Percentiles rank a stretch among this genome's conserved stretches.
These are phyloP conservation scores for Plantago elongata DNA, from an alignment of 257 asterid genomes.

Conservation along the genomic window DNA sequence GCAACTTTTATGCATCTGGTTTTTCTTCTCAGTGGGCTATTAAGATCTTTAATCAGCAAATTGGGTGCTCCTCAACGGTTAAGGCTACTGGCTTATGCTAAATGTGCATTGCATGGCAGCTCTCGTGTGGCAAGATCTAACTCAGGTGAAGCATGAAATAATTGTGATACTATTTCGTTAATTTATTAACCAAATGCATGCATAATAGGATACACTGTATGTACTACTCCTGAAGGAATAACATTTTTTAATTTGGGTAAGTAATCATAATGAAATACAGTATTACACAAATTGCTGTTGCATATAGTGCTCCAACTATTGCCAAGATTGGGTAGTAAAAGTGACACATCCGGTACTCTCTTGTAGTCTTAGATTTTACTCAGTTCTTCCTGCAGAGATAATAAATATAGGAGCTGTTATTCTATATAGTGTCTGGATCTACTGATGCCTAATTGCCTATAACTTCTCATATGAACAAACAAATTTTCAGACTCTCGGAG, in stretches of 20 bases:
- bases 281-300: no score
- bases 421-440: not conserved
- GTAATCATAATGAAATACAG: no score
- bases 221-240: not conserved
- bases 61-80: slow-evolving; percentile 71
- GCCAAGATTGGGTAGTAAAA: not conserved
- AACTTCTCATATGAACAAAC: slow-evolving; percentile 6
- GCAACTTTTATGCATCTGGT: not conserved
- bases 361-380: not conserved
- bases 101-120: slow-evolving; percentile 65
- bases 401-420: not conserved
- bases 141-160: slow-evolving; percentile 42
- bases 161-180: not conserved
- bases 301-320: not conserved
- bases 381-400: not conserved
- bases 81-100: slow-evolving; percentile 72
- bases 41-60: slow-evolving; percentile 82
- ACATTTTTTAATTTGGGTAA: no score
- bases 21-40: slow-evolving; percentile 54
- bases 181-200: not conserved
- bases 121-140: slow-evolving; percentile 32
- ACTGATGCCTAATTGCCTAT: not conserved
- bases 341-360: not conserved
- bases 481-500: slow-evolving; percentile 38
- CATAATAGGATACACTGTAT: slow-evolving; percentile 1